Evolutionary conservation across 129 eudicot species (phyloP).

Genomic region (carrot (Daucus carota)): DNA sequence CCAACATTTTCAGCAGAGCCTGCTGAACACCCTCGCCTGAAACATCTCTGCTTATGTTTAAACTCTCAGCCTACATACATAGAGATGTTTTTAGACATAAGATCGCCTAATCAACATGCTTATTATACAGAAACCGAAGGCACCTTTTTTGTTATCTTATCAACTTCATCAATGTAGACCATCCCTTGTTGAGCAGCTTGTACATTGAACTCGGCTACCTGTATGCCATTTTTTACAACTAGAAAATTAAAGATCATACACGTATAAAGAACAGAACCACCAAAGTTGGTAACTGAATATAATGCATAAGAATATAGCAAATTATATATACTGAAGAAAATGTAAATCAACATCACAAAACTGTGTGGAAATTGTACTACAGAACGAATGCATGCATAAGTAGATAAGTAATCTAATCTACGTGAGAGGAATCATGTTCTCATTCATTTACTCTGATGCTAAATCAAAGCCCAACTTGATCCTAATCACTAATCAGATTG

Average conservation of each 20-base stretch:
- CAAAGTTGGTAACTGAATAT: neutral
- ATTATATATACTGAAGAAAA: neutral
- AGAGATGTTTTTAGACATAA: conserved; percentile 9
- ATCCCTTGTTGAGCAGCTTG: conserved; percentile 98
- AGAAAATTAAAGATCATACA: conserved; percentile 1
- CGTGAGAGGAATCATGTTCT: neutral
- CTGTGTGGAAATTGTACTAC: neutral
- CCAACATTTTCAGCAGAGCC: conserved; percentile 89
- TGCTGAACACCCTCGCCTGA: conserved; percentile 99
- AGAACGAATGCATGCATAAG: neutral
- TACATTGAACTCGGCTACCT: conserved; percentile 86
- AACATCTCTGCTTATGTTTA: conserved; percentile 83
- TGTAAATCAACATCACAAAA: no score
- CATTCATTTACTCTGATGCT: no score
- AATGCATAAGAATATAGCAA: neutral
- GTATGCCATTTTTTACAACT: conserved; percentile 24
- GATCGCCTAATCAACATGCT: neutral
- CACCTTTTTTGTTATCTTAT: conserved; percentile 92
- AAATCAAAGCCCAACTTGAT: no score
- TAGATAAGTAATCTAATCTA: neutral
- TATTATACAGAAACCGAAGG: neutral
- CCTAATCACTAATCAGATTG: no score
- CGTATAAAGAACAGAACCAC: neutral
- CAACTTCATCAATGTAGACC: conserved; percentile 94
- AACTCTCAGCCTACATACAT: conserved; percentile 60